Evolutionary conservation across 805 yeast species (phyloP), one percentile per base, ranked within the genome.

Genomic region (Candida oleophila): DNA sequence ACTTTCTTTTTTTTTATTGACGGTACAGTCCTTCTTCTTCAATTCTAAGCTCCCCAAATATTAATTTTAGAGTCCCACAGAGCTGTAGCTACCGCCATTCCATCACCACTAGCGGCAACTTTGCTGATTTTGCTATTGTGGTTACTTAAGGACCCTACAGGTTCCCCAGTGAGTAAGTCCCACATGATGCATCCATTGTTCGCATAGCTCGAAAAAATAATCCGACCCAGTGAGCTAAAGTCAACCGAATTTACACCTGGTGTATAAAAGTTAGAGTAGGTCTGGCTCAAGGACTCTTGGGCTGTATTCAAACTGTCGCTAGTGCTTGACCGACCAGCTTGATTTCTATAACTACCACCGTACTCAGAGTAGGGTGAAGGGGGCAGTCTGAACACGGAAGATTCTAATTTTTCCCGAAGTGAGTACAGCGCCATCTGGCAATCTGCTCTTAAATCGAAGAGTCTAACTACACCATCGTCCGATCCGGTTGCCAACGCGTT

Each of bases 61-160:
- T 79, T 81, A 53, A 86, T 75, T 1, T 91, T 81, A 5, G 82
- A 65, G 59, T 89, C 96, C 87, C 95, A 85, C 1, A 92, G 85
- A 1, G 87, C 85, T 1, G 96, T 87, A 46, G 85, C 82, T 8
- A 90, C 74, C 0, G 85, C 90, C 19, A 78, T 59, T 0, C 97
- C 96, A 63, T 89, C 88, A 0, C 83, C 83, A 52, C 90, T 79
- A 1, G 83, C 76, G 34, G 73, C 68, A 2, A 90, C 85, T 54
- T 81, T 80, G 43, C 82, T 80, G 8, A 87, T 76, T 41, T 83
- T 73, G 51, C 80, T 81, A 9, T 68, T 58, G 55, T 87, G 94
- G 42, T 59, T 61, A 0, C 87, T 88, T 43, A 89, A 59, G 16
- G 77, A 70, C 0, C 89, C 90, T 4, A 88, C 79, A 14, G 85